Evolutionary conservation across 139 green algal species (phyloP).

Genomic region (Diplosphaera chodatii): DNA sequence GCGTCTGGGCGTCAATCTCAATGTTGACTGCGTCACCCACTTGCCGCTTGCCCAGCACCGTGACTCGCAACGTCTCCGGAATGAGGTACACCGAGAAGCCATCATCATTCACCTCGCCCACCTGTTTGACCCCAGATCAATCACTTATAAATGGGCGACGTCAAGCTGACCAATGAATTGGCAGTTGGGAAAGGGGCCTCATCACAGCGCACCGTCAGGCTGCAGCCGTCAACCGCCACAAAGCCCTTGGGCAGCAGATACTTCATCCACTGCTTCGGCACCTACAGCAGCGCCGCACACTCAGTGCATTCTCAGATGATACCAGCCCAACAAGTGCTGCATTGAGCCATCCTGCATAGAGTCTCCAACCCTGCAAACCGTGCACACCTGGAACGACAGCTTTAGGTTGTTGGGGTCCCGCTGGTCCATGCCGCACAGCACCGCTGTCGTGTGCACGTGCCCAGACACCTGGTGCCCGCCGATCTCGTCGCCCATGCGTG

Average conservation of each 20-base stretch:
- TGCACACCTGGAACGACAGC: slow-evolving; percentile 67
- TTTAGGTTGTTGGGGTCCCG: slow-evolving; percentile 64
- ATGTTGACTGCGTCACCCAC: slow-evolving; percentile 78
- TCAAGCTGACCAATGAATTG: too few relatives aligned
- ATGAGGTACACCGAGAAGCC: slow-evolving; percentile 92
- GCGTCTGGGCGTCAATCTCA: slow-evolving; percentile 87
- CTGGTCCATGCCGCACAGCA: slow-evolving; percentile 38
- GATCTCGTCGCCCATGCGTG: slow-evolving; percentile 86
- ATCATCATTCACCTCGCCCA: slow-evolving; percentile 42
- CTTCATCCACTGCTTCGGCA: slow-evolving; percentile 63
- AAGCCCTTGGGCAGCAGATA: slow-evolving; percentile 95
- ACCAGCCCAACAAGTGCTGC: too few relatives aligned
- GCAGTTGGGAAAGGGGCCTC: too few relatives aligned
- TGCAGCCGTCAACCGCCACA: slow-evolving; percentile 88
- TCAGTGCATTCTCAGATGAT: too few relatives aligned
- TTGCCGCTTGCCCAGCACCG: slow-evolving; percentile 58
- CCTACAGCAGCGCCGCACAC: too few relatives aligned
- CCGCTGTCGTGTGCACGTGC: slow-evolving; percentile 78
- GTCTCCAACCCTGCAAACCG: too few relatives aligned
- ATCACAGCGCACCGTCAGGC: slow-evolving; percentile 71
- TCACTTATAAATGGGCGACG: too few relatives aligned
- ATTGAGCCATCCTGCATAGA: too few relatives aligned
- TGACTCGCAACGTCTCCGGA: slow-evolving; percentile 85
- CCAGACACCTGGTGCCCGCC: slow-evolving; percentile 89
- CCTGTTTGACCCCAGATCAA: too few relatives aligned